Base-by-base conservation (phyloP, 371 early-diverging fungal genomes). In the Rhizomucor pusillus region DNA sequence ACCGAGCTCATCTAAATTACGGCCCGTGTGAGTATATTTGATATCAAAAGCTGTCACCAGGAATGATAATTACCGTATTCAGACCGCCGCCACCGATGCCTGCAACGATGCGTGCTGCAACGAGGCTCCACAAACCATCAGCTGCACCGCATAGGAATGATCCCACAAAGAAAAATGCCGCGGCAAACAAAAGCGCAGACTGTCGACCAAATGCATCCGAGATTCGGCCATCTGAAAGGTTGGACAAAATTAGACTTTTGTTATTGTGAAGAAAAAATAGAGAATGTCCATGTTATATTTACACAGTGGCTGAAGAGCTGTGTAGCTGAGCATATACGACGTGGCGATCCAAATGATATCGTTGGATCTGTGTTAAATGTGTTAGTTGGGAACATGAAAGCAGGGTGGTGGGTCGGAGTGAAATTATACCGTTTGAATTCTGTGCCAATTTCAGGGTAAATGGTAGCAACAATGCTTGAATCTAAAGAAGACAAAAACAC, bases 391-490 rank as follows among this genome's bases (percentile, higher is more conserved):
- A n/a, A n/a, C n/a, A n/a, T n/a, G n/a, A 24, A 50, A 40, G 35
- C 19, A 22, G 22, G 9, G 29, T 20, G 43, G 22, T 36, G 16
- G 18, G 23, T 16, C 13, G 24, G 19, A 1, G 11, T 33, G 11
- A 3, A 52, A 16, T 23, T 25, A 34, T 4, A 75, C 75, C 61
- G 66, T 62, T 86, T 73, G 59, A 92, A 91, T 23, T 90, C 91
- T 13, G 71, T 77, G 19, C 88, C 83, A 53, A 95, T 92, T 16
- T 77, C 79, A 35, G 90, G 84, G 20, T 90, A 77, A 29, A 90
- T 84, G n/a, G 87, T 89, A 14, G 92, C 84, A 10, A 95, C 84
- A 55, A 92, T 88, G 20, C 90, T 90, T 51, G 82, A 77, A 66
- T 91, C 92, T 40, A 91, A 67, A 47, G 88, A 84, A 3, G 88